Percentiles rank a stretch among this genome's conserved stretches.
Evolutionary conservation across 192 early-diverging fungal species (phyloP).

Genomic region (Rhizoclosmatium sp.): DNA sequence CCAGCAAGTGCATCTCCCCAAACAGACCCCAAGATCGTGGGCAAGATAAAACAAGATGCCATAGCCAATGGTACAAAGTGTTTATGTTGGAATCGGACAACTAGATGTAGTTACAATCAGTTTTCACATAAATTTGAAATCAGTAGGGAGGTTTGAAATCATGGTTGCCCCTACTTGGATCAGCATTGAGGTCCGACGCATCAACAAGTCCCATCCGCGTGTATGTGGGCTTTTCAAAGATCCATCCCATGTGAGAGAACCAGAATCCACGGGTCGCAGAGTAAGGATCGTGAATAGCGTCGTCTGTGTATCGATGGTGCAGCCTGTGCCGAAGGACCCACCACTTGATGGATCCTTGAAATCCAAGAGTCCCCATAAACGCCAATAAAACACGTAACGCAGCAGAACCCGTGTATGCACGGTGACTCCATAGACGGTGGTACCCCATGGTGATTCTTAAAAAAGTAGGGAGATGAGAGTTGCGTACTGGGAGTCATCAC

Average conservation of each 20-base stretch:
- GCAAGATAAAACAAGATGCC: conserved; percentile 39
- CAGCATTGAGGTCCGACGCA: conserved; percentile 45
- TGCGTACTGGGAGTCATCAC: background rate
- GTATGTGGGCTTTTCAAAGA: conserved; percentile 50
- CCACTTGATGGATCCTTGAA: conserved; percentile 55
- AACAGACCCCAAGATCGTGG: conserved; percentile 38
- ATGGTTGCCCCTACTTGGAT: conserved; percentile 29
- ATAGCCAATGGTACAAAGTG: conserved; percentile 46
- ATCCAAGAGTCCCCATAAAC: conserved; percentile 45
- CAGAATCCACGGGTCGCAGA: conserved; percentile 50
- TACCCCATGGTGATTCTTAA: conserved; percentile 57
- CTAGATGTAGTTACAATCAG: conserved; percentile 1
- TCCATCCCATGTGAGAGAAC: conserved; percentile 58
- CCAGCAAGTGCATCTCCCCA: conserved; percentile 57
- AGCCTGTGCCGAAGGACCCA: conserved; percentile 52
- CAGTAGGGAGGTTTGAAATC: background rate
- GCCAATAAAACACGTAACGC: conserved; percentile 38
- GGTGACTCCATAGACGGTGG: conserved; percentile 52
- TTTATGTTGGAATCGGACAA: conserved; percentile 53
- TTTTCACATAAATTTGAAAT: background rate
- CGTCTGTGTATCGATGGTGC: conserved; percentile 56
- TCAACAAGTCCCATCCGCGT: conserved; percentile 48
- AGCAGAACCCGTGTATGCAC: conserved; percentile 40
- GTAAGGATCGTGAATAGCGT: conserved; percentile 53
- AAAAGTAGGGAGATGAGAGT: background rate